Percentiles rank a stretch among this genome's conserved stretches.
Evolutionary conservation across 495 filamentous ascomycete species (phyloP).

Genomic region (Penicillium goetzii): DNA sequence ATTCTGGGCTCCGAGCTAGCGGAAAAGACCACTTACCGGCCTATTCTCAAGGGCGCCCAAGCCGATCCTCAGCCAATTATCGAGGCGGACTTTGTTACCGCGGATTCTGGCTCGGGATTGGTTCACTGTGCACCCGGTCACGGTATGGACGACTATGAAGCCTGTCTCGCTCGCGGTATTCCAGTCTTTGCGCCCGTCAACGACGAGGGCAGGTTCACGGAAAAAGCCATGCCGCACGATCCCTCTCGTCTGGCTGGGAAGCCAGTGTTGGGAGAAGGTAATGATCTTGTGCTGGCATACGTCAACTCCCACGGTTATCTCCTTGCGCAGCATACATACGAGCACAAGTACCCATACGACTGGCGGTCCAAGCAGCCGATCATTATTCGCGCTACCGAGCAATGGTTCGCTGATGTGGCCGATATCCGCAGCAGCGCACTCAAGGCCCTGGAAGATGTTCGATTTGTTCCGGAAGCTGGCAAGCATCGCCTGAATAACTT

Average conservation of each 20-base stretch:
- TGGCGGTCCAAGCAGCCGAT: constrained; percentile 94
- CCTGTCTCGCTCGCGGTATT: constrained; percentile 69
- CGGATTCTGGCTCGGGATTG: constrained; percentile 84
- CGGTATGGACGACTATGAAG: constrained; percentile 93
- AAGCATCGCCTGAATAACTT: constrained; percentile 78
- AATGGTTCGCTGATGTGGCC: constrained; percentile 96
- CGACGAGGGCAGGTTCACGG: constrained; percentile 76
- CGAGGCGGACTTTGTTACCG: constrained; percentile 82
- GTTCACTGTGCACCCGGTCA: constrained; percentile 95
- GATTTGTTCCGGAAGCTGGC: constrained; percentile 76
- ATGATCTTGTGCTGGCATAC: constrained; percentile 66
- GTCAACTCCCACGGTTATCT: constrained; percentile 58
- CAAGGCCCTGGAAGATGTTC: constrained; percentile 66
- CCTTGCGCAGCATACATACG: constrained; percentile 66
- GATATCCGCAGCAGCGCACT: constrained; percentile 75
- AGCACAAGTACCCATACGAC: constrained; percentile 96
- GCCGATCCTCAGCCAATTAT: constrained; percentile 68
- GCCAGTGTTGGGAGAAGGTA: constrained; percentile 66
- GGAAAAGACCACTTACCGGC: constrained; percentile 66
- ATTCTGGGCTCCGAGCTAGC: constrained; percentile 69
- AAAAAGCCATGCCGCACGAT: constrained; percentile 68
- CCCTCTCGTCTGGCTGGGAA: constrained; percentile 64
- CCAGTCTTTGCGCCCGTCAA: constrained; percentile 78
- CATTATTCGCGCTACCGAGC: constrained; percentile 87
- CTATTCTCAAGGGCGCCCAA: constrained; percentile 57